These are phyloP conservation scores for Rostrohypoxylon terebratum DNA, from an alignment of 495 filamentous ascomycete genomes.

Conservation along the genomic window DNA sequence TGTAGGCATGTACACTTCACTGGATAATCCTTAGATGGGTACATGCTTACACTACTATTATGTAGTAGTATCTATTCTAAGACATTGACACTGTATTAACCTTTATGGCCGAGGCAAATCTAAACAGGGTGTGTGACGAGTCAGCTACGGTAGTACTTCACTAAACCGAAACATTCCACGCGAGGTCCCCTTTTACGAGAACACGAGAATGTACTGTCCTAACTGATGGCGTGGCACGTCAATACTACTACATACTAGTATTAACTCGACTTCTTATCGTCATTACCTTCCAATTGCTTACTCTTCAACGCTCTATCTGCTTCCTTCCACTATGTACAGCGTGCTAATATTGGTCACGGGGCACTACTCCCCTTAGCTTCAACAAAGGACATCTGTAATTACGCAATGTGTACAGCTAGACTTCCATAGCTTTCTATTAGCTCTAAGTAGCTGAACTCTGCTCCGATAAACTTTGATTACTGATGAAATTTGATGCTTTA, in stretches of 20 bases:
- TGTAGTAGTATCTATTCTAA: constrained; percentile 14
- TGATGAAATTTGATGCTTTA: constrained; percentile 16
- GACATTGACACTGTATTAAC: constrained; percentile 31
- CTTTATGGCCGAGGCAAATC: constrained; percentile 34
- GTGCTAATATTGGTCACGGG: not conserved
- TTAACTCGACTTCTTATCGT: constrained; percentile 35
- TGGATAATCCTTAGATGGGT: not conserved
- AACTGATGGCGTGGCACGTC: constrained; percentile 35
- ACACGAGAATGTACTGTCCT: constrained; percentile 22
- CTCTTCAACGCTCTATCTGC: constrained; percentile 2
- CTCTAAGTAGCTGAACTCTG: not conserved
- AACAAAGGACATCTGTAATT: constrained; percentile 17
- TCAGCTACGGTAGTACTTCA: constrained; percentile 31
- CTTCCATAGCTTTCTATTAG: constrained; percentile 7
- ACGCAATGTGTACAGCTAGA: constrained; percentile 1
- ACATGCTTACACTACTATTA: no score
- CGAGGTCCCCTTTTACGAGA: not conserved
- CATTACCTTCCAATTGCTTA: constrained; percentile 41
- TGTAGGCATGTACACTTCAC: not conserved
- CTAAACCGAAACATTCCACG: constrained; percentile 15
- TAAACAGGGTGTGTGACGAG: constrained; percentile 21
- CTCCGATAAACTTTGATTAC: constrained; percentile 4
- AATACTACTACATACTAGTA: no score
- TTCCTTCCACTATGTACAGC: constrained; percentile 22
- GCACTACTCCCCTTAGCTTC: constrained; percentile 18